Evolutionary conservation across 371 early-diverging fungal species (phyloP), one percentile per base, ranked within the genome.

Genomic region (Quaeritorhiza haematococci): DNA sequence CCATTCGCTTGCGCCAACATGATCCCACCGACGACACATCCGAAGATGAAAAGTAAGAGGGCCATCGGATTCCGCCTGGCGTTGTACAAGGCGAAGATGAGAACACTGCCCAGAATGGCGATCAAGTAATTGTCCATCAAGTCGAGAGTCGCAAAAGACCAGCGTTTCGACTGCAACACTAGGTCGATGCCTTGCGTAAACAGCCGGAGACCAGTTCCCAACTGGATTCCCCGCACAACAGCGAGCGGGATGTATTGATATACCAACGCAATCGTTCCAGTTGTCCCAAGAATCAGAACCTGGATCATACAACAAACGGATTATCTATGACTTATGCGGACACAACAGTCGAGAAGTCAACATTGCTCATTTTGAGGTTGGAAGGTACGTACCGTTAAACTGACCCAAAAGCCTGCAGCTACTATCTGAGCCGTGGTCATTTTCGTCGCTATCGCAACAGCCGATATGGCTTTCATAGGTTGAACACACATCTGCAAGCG

Each of bases 191-290:
- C 92, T 62, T 88, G 88, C 58, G 76, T 80, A 46, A 85, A 80
- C 28, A 94, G 75, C 15, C 81, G 78, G 38, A 91, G 66, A 32
- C 89, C 90, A 3, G 94, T 86, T 30, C 92, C 94, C 47, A 94
- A 71, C 71, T 94, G 94, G 59, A 94, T 84, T 58, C 93, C 94
- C 59, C 87, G 87, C n/a, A n/a, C n/a, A 10, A 94, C 76, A 0
- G 90, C 66, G 17, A 84, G 70, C 7, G 94, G 92, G 15, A 89
- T 88, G 63, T 80, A 82, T 38, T 74, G 73, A 38, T 83, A 76
- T 24, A 91, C 79, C n/a, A 86, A 58, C 57, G 78, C 72, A 49
- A 92, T 84, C 0, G 86, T 84, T 6, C 85, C 78, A 21, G 91
- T 90, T 8, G 82, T 58, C 10, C 88, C 87, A 27, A 94, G 74